Evolutionary conservation across 2,329 filamentous ascomycete genomes (phyloP).

Genomic region (Sclerotinia borealis): DNA sequence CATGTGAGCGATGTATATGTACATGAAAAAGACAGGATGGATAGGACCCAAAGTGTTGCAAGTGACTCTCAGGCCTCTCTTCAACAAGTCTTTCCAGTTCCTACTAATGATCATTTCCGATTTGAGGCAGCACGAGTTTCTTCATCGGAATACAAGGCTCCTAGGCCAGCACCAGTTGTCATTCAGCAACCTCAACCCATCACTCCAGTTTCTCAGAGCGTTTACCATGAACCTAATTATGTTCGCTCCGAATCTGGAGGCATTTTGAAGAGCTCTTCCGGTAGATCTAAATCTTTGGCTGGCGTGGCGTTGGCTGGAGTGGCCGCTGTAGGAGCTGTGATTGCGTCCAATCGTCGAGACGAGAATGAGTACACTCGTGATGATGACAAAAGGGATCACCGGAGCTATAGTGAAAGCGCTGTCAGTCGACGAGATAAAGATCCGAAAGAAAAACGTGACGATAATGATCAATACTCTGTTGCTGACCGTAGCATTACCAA

Average conservation of each 20-base stretch:
- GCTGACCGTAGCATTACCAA: conserved; percentile 24
- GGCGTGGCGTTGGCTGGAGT: conserved; percentile 43
- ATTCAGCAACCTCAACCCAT: conserved; percentile 84
- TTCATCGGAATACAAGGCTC: conserved; percentile 37
- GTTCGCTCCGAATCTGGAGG: conserved; percentile 26
- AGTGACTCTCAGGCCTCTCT: conserved; percentile 39
- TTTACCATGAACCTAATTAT: conserved; percentile 50
- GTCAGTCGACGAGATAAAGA: conserved; percentile 13
- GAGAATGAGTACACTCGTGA: conserved; percentile 24
- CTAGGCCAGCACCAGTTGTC: conserved; percentile 54
- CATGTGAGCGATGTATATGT: not conserved
- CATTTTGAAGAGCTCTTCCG: conserved; percentile 30
- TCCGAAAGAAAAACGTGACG: conserved; percentile 20
- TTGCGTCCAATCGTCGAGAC: conserved; percentile 35
- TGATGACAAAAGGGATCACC: conserved; percentile 15
- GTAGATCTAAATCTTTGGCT: conserved; percentile 36
- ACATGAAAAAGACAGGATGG: conserved; percentile 2
- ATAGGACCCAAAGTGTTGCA: conserved; percentile 33
- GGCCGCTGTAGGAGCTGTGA: conserved; percentile 43
- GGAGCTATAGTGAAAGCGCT: conserved; percentile 18
- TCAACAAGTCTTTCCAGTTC: conserved; percentile 60
- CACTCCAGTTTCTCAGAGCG: conserved; percentile 61
- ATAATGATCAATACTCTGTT: conserved; percentile 23
- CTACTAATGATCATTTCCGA: conserved; percentile 56
- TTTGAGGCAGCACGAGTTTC: conserved; percentile 54